Percentiles rank a stretch among this genome's conserved stretches.
phyloP scores from a whole-genome alignment of 495 filamentous ascomycete genomes.

The Penicillium flavigenum region DNA sequence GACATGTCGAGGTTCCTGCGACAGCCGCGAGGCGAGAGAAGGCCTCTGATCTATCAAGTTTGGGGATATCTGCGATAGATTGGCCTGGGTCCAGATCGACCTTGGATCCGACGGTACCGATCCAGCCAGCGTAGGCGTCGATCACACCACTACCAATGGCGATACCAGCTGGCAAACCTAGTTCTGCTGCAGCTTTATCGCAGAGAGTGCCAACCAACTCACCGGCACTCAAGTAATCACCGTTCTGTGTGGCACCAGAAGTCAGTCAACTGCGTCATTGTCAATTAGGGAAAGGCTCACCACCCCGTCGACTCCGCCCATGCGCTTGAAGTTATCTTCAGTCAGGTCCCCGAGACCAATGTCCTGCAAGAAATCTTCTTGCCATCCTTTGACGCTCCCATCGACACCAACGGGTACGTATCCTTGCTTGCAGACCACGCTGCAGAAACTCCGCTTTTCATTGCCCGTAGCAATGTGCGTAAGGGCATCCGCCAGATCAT shows the following conservation, averaged over 20 bases:
- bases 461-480: slow-evolving; percentile 95
- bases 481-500: slow-evolving; percentile 88
- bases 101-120: slow-evolving; percentile 96
- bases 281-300: slow-evolving; percentile 59
- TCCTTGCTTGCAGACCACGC: slow-evolving; percentile 92
- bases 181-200: slow-evolving; percentile 75
- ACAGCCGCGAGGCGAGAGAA: slow-evolving; percentile 93
- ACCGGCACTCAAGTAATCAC: slow-evolving; percentile 83
- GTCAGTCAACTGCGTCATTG: slow-evolving; percentile 10
- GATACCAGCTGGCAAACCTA: slow-evolving; percentile 84
- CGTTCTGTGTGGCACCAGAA: slow-evolving; percentile 61
- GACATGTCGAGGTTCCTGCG: slow-evolving; percentile 94
- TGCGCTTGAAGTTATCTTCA: slow-evolving; percentile 81
- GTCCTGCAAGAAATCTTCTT: slow-evolving; percentile 81
- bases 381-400: slow-evolving; percentile 97
- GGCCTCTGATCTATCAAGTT: slow-evolving; percentile 84
- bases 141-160: slow-evolving; percentile 95
- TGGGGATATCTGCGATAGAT: slow-evolving; percentile 56
- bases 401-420: slow-evolving; percentile 94
- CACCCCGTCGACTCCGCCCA: slow-evolving; percentile 92
- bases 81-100: slow-evolving; percentile 65
- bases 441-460: slow-evolving; percentile 89
- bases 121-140: slow-evolving; percentile 97
- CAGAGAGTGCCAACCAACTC: slow-evolving; percentile 83
- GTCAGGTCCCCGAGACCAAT: slow-evolving; percentile 83